phyloP scores from a whole-genome alignment of 768 basidiomycete genomes.

The Pilatotrama ljubarskyi region DNA sequence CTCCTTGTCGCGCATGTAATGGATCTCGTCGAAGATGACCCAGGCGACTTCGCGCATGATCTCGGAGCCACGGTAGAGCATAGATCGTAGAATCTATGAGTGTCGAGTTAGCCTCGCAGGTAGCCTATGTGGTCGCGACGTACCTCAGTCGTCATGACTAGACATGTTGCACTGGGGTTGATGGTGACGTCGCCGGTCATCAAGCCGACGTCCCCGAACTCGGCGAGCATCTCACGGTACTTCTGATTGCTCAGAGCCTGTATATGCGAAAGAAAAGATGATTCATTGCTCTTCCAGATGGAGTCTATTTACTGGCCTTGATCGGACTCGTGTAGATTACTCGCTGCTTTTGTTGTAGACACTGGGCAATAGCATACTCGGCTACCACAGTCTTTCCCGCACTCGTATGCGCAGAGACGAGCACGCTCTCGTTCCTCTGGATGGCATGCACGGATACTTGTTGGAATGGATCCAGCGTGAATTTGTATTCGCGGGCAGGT shows the following conservation, averaged over 20 bases:
- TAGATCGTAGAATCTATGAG: constrained; percentile 89
- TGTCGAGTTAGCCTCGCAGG: background rate
- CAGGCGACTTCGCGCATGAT: constrained; percentile 99
- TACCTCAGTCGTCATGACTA: constrained; percentile 99
- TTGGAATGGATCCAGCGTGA: constrained; percentile 97
- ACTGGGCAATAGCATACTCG: constrained; percentile 98
- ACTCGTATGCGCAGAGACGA: constrained; percentile 98
- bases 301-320: constrained; percentile 65
- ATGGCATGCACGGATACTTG: constrained; percentile 93
- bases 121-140: constrained; percentile 14
- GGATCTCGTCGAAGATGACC: constrained; percentile 99
- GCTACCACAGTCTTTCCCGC: constrained; percentile 99
- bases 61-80: constrained; percentile 98
- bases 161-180: constrained; percentile 93
- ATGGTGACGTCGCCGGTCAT: constrained; percentile 99
- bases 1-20: constrained; percentile 99
- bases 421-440: constrained; percentile 94
- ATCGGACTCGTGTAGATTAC: constrained; percentile 99
- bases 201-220: constrained; percentile 96
- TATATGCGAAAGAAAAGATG: constrained; percentile 23
- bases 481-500: constrained; percentile 92
- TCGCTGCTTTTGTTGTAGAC: constrained; percentile 88
- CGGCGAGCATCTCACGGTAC: constrained; percentile 95
- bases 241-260: constrained; percentile 99
- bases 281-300: background rate